Evolutionary conservation across 768 basidiomycete species (phyloP).

Genomic region (Russula virescens): DNA sequence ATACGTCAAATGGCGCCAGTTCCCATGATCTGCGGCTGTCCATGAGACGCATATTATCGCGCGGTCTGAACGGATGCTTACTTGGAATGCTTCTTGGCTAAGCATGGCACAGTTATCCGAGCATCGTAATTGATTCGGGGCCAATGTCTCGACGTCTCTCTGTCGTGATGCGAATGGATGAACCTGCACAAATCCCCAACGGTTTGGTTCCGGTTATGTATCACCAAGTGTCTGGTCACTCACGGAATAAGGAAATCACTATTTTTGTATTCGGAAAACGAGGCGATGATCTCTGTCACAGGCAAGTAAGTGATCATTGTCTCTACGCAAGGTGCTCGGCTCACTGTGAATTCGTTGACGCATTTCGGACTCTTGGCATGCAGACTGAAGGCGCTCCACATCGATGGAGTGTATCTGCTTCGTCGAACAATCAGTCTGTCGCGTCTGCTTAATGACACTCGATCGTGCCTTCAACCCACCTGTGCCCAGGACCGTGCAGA

Average conservation of each 20-base stretch:
- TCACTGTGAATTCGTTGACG: conserved; percentile 6
- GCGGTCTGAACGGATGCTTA: background rate
- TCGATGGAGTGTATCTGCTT: conserved; percentile 11
- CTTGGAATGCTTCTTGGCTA: conserved; percentile 16
- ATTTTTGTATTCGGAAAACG: background rate
- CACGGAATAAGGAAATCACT: conserved; percentile 17
- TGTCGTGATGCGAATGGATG: conserved; percentile 20
- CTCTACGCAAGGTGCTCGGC: background rate
- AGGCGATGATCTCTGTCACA: conserved; percentile 1
- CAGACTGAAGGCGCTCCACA: background rate
- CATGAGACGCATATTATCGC: background rate
- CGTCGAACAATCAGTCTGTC: background rate
- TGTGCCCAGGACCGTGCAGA: conserved; percentile 18
- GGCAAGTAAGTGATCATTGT: background rate
- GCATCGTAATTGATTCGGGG: background rate
- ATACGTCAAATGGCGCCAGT: conserved; percentile 16
- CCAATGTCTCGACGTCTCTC: conserved; percentile 8
- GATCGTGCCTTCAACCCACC: background rate
- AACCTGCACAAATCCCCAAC: background rate
- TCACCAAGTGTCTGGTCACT: background rate
- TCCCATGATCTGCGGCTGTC: conserved; percentile 10
- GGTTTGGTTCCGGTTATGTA: background rate
- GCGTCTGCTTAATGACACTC: background rate
- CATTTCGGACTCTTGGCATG: conserved; percentile 10
- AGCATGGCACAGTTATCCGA: conserved; percentile 7